Evolutionary conservation across 345 rosid genomes (phyloP), one percentile per base, ranked within the genome.

Genomic region (Capsella bursapastoris): DNA sequence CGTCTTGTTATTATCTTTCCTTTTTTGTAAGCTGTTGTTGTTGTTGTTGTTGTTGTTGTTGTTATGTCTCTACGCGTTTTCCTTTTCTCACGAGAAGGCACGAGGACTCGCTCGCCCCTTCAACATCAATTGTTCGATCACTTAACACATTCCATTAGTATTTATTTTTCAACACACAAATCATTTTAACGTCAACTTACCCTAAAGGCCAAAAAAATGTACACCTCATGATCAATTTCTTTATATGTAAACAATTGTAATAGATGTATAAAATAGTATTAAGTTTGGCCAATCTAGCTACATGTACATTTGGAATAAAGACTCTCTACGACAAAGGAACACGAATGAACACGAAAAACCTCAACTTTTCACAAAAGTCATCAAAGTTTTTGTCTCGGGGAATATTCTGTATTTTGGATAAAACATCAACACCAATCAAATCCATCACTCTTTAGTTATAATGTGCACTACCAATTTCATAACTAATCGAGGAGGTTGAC

Each of bases 81-180:
- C 5, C 6, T 37, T 57, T 12, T 34, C 45, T 22, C 18, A 22
- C 25, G 25, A 22, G 8, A 66, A 18, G 29, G 68, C 52, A 63
- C 31, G 43, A 64, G 8, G 37, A 44, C 14, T 32, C 45, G 25
- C 25, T 18, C 22, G 22, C n/a, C 44, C 14, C 45, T 48, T 43
- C 57, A 32, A 63, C 57, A 18, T 65, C 68, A 32, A 45, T 64
- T 64, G 22, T 27, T 62, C 44, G 29, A 44, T 47, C 68, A 64
- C 37, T 29, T 45, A 28, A 22, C 11, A 16, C 69, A 48, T 15
- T 4, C 12, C 57, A 48, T 64, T 8, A n/a, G 13, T 13, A 12
- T 22, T 11, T 1, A 11, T 2, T 61, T 41, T 43, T n/a, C 51
- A 43, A 27, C 53, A 28, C 37, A 29, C 27, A 31, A 29, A 15